phyloP scores from a whole-genome alignment of 108 stramenopile genomes.

The Cyclotella distinguenda region DNA sequence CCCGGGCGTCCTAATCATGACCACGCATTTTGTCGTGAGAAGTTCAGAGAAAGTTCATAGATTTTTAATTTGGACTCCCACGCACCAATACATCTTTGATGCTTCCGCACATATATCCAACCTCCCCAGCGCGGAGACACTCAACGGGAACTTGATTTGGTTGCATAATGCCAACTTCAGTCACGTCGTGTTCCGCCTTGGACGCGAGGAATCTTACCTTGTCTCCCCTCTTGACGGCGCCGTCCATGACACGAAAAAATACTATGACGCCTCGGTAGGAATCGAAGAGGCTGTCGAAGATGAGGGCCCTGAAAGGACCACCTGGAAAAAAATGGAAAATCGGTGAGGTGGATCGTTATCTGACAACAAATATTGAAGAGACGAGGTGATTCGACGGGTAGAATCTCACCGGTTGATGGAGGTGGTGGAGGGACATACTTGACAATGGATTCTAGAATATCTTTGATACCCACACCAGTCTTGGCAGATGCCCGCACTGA shows the following conservation, averaged over 20 bases:
- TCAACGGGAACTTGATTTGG: conserved; percentile 83
- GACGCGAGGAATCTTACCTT: conserved; percentile 72
- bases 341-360: too few relatives aligned
- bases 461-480: conserved; percentile 91
- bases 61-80: too few relatives aligned
- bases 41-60: too few relatives aligned
- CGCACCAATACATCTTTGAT: conserved; percentile 93
- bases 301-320: conserved; percentile 85
- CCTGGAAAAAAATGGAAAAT: too few relatives aligned
- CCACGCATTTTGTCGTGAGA: too few relatives aligned
- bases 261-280: conserved; percentile 93
- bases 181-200: conserved; percentile 82
- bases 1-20: conserved; percentile 96
- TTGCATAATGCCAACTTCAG: conserved; percentile 94
- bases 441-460: conserved; percentile 93
- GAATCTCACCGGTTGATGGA: conserved; percentile 56
- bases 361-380: too few relatives aligned
- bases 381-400: too few relatives aligned
- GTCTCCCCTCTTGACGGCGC: conserved; percentile 81
- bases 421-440: conserved; percentile 84
- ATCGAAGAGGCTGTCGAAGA: conserved; percentile 98
- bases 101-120: conserved; percentile 92
- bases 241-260: conserved; percentile 96
- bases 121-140: conserved; percentile 80
- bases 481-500: conserved; percentile 85